Base-by-base conservation (phyloP, 2,329 filamentous ascomycete species). In the Neopestalotiopsis clavispora region DNA sequence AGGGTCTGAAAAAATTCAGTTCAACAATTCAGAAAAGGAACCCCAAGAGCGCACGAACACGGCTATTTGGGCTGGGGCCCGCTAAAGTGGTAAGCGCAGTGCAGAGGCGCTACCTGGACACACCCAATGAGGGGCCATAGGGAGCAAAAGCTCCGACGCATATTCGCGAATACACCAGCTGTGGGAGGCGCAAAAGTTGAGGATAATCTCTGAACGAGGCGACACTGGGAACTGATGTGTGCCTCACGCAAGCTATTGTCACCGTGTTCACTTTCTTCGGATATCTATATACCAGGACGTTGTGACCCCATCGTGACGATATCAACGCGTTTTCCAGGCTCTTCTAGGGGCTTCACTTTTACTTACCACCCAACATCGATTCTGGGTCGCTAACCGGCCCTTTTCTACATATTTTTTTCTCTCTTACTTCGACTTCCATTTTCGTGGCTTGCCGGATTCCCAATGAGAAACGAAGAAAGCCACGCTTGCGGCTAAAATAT, bases 81-180 rank as follows among this genome's bases (percentile, higher is more conserved):
- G 28, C 61, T 64, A 64, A 49, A 28, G 61, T 64, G 61, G 61
- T 64, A 64, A 64, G 61, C 61, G 61, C 61, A 64, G 40, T 38
- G 45, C 38, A 49, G 38, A 17, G 14, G 59, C 38, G 38, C 61
- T 38, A 52, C 38, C 38, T 9, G n/a, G 17, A 52, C n/a, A 17
- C n/a, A 14, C n/a, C 61, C 61, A 64, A 64, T 64, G 38, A 64
- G n/a, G 38, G 34, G 6, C n/a, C 38, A 10, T 23, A 34, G 12
- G 61, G 61, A 64, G 61, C 61, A 64, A 52, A 45, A 14, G 61
- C 61, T 64, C 61, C 61, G 61, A 38, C 10, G 30, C 61, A 32
- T 42, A 23, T 64, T 64, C 38, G 10, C 32, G 30, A 61, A 61
- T 61, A 61, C 32, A 61, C 14, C 59, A 34, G n/a, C 32, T 61